phyloP scores from a whole-genome alignment of 257 asterid genomes.

The Jasminum sambac region DNA sequence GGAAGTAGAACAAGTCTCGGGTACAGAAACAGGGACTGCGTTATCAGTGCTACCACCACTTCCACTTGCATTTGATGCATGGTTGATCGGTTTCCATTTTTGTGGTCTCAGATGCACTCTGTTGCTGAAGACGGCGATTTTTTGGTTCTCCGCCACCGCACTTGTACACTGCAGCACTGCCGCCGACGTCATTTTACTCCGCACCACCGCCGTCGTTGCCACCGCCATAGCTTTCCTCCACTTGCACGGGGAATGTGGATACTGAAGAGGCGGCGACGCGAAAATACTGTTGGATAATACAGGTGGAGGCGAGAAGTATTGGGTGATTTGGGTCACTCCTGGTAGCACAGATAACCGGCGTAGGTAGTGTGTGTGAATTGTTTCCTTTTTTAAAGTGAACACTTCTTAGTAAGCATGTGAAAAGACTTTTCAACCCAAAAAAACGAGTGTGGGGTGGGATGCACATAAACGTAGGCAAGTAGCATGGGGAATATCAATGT shows the following conservation, averaged over 20 bases:
- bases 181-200: slow-evolving; percentile 30
- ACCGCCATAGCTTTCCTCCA: slow-evolving; percentile 28
- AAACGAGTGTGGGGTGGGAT: too few relatives aligned
- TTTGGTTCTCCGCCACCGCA: slow-evolving; percentile 35
- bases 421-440: too few relatives aligned
- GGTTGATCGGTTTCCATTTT: slow-evolving; percentile 29
- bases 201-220: slow-evolving; percentile 30
- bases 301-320: too few relatives aligned
- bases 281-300: background rate
- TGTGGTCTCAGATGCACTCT: slow-evolving; percentile 28
- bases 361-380: too few relatives aligned
- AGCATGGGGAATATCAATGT: too few relatives aligned
- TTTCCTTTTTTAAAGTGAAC: too few relatives aligned
- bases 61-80: slow-evolving; percentile 29
- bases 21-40: slow-evolving; percentile 38
- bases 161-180: slow-evolving; percentile 34
- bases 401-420: too few relatives aligned
- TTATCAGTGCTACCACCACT: slow-evolving; percentile 35
- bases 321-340: too few relatives aligned
- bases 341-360: too few relatives aligned
- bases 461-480: too few relatives aligned
- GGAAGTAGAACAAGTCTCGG: slow-evolving; percentile 29
- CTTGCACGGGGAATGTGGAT: background rate
- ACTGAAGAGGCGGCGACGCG: slow-evolving; percentile 20
- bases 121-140: slow-evolving; percentile 24